Evolutionary conservation across 2,329 filamentous ascomycete genomes (phyloP).

Genomic region (Fusarium sublunatum): DNA sequence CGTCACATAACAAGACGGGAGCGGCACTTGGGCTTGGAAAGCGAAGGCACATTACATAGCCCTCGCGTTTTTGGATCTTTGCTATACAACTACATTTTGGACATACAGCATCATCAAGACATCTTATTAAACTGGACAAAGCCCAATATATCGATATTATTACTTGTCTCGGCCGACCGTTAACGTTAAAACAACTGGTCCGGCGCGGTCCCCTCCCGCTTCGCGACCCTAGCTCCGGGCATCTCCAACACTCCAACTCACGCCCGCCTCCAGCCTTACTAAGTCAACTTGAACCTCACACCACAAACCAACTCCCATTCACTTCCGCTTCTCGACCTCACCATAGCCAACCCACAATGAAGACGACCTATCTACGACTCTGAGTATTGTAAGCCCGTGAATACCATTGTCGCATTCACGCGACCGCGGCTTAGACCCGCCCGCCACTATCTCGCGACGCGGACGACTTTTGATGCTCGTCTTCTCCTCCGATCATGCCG

Average conservation of each 20-base stretch:
- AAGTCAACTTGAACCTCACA: constrained; percentile 35
- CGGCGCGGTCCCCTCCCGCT: constrained; percentile 28
- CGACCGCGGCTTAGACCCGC: constrained; percentile 34
- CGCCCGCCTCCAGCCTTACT: constrained; percentile 31
- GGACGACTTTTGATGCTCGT: constrained; percentile 34
- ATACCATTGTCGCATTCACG: constrained; percentile 32
- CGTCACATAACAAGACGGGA: constrained; percentile 25
- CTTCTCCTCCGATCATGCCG: constrained; percentile 60
- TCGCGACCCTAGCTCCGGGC: constrained; percentile 33
- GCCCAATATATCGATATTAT: not conserved
- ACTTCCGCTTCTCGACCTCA: constrained; percentile 1
- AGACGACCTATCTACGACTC: constrained; percentile 10
- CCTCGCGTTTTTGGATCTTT: constrained; percentile 20
- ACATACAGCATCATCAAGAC: not conserved
- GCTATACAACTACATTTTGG: not conserved
- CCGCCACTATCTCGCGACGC: constrained; percentile 41
- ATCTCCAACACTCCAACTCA: constrained; percentile 26
- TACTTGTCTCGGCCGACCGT: constrained; percentile 3
- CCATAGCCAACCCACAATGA: constrained; percentile 35
- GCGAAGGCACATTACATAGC: constrained; percentile 1
- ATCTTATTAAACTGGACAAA: not conserved
- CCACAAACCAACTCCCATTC: constrained; percentile 17
- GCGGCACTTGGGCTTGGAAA: constrained; percentile 6
- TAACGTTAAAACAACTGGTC: not conserved
- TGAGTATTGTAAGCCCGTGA: constrained; percentile 22